These are phyloP conservation scores for Scenedesmus sp. DNA, from an alignment of 163 green algal genomes.

Conservation along the genomic window DNA sequence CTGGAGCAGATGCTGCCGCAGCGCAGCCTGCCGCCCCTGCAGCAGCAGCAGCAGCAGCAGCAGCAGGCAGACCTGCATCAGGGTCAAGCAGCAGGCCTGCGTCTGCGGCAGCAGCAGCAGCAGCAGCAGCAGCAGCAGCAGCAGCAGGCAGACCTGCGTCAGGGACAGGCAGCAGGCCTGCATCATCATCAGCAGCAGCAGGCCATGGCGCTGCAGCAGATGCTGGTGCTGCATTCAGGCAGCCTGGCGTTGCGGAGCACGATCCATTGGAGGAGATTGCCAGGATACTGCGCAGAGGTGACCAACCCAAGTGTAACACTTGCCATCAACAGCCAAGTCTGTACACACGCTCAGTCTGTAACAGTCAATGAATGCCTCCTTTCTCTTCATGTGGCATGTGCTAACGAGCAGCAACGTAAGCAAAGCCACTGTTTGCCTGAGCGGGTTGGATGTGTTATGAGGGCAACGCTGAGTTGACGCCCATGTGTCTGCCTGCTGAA, in stretches of 20 bases:
- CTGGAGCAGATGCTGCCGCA: background rate
- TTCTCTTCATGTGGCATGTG: too few relatives aligned
- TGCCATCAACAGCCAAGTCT: too few relatives aligned
- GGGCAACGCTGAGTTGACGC: background rate
- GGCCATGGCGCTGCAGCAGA: background rate
- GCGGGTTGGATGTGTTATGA: too few relatives aligned
- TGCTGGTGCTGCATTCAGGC: constrained; percentile 33
- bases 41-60: constrained; percentile 10
- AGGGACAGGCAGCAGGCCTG: background rate
- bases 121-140: constrained; percentile 5
- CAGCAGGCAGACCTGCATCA: background rate
- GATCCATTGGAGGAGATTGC: constrained; percentile 18
- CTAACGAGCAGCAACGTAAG: background rate
- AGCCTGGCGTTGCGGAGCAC: constrained; percentile 33
- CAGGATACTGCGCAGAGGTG: constrained; percentile 34
- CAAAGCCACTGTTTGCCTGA: background rate
- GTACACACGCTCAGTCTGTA: too few relatives aligned
- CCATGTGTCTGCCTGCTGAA: background rate
- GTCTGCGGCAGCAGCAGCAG: background rate
- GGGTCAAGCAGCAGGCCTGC: too few relatives aligned
- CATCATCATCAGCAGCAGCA: background rate
- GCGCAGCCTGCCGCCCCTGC: background rate
- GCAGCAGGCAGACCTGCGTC: background rate
- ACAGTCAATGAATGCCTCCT: too few relatives aligned
- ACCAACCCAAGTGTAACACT: too few relatives aligned